Base-by-base conservation (phyloP, 1,284 basidiomycete species). In the Laetiporus sulphureus region DNA sequence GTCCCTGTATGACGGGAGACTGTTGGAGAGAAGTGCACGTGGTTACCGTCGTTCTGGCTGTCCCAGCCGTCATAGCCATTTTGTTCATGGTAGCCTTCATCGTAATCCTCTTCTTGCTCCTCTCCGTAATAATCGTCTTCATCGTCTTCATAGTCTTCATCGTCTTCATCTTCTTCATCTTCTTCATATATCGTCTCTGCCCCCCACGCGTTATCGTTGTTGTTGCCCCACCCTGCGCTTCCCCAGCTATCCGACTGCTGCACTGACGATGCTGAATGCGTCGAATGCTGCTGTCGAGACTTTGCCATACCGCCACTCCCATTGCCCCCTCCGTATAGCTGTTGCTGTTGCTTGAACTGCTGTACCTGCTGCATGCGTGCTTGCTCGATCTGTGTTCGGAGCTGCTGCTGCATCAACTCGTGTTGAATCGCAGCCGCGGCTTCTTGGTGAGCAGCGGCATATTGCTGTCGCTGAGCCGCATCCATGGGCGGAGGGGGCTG, bases 121-220 rank as follows among this genome's bases (percentile, higher is more conserved):
- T 27, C 25, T 27, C 25, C 25, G 25, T 27, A 8, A 7, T 13
- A 13, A 27, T 27, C 8, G 25, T 27, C 25, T 27, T 13, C 25
- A 27, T 27, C 13, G 25, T 27, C 13, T 27, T 27, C 38, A 10
- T 46, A 32, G 36, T 47, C 49, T 15, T 38, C 36, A 5, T 32
- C 41, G 11, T 44, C 32, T 7, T 45, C 44, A 11, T 49, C 41
- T 8, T 42, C 40, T 4, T 43, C 45, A 5, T 53, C 50, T 4
- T 47, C 48, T 4, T 50, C 48, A 7, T 52, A 45, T 10, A 44
- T 36, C 1, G 41, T 38, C 4, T 51, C 46, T 1, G 52, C 39
- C 6, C 51, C 47, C 12, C 49, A 48, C 36, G 54, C 54, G 18
- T 54, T 51, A 24, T 54, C 52, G 34, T 56, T 53, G 2, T 46